A percentile compares a stretch with the other conserved stretches of the same genome.
phyloP scores from a whole-genome alignment of 2,329 filamentous ascomycete species.

The Myriosclerotinia scirpicola region DNA sequence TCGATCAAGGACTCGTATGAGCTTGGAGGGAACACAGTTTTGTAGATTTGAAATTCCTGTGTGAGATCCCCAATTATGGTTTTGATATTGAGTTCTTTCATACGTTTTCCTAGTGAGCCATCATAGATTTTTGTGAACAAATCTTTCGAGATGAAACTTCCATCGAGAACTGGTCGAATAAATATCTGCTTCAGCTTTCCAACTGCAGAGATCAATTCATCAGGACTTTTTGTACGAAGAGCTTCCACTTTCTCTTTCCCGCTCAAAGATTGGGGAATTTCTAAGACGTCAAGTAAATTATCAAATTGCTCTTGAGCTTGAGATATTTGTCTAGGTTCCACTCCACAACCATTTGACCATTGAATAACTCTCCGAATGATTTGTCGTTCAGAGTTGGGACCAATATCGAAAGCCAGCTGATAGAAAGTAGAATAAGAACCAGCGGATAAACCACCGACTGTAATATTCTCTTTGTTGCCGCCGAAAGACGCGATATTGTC shows the following conservation, averaged over 20 bases:
- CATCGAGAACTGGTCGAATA: slow-evolving; percentile 28
- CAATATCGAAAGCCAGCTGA: slow-evolving; percentile 29
- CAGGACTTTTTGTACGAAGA: slow-evolving; percentile 20
- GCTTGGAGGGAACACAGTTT: slow-evolving; percentile 26
- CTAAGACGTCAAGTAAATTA: slow-evolving; percentile 24
- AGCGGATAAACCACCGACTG: slow-evolving; percentile 53
- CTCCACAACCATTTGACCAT: slow-evolving; percentile 47
- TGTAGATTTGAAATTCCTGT: slow-evolving; percentile 29
- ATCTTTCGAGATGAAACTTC: slow-evolving; percentile 26
- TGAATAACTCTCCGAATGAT: slow-evolving; percentile 27
- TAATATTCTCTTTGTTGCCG: slow-evolving; percentile 48
- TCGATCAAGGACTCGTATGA: slow-evolving; percentile 26
- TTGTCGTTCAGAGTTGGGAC: slow-evolving; percentile 22
- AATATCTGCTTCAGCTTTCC: slow-evolving; percentile 26
- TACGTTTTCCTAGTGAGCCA: slow-evolving; percentile 25
- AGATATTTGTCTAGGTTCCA: slow-evolving; percentile 44
- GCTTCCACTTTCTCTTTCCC: slow-evolving; percentile 16
- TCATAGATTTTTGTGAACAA: slow-evolving; percentile 25
- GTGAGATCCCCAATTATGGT: slow-evolving; percentile 30
- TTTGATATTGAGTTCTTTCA: slow-evolving; percentile 27
- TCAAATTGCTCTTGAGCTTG: slow-evolving; percentile 30
- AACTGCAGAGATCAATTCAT: slow-evolving; percentile 26
- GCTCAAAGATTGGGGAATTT: slow-evolving; percentile 21
- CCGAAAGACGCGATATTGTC: slow-evolving; percentile 67
- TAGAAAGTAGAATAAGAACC: slow-evolving; percentile 36